phyloP scores from a whole-genome alignment of 2,329 filamentous ascomycete genomes.

The Scorias spongiosa region DNA sequence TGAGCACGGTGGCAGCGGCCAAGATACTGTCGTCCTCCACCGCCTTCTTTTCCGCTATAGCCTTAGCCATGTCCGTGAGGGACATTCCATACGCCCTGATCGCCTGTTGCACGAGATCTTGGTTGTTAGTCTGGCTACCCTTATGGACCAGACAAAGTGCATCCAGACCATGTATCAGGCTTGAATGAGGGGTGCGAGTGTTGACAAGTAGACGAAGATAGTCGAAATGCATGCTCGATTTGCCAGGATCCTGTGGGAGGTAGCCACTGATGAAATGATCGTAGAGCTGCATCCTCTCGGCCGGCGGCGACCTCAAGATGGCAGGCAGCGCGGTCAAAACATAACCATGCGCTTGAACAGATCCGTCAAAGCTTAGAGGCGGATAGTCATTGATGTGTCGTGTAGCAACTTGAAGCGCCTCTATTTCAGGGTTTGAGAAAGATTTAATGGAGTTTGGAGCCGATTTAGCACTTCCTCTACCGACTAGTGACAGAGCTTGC shows the following conservation, averaged over 20 bases:
- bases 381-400: background rate
- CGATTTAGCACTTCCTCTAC: background rate
- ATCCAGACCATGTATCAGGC: slow-evolving; percentile 14
- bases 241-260: slow-evolving; percentile 9
- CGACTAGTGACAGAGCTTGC: slow-evolving; percentile 1
- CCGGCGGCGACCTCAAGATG: slow-evolving; percentile 1
- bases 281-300: slow-evolving; percentile 11
- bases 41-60: slow-evolving; percentile 2
- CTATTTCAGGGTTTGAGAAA: background rate
- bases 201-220: slow-evolving; percentile 11
- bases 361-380: background rate
- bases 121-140: slow-evolving; percentile 13
- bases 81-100: slow-evolving; percentile 12
- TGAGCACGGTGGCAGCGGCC: slow-evolving; percentile 15
- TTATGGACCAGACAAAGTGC: slow-evolving; percentile 16
- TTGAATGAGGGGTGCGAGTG: slow-evolving; percentile 8
- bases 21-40: slow-evolving; percentile 15
- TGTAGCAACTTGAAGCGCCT: too few species aligned
- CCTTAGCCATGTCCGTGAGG: slow-evolving; percentile 8
- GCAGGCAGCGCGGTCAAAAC: background rate
- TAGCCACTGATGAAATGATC: slow-evolving; percentile 16
- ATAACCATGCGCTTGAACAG: too few species aligned
- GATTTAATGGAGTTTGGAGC: background rate
- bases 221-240: slow-evolving; percentile 8
- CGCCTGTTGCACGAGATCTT: slow-evolving; percentile 10